Conservation (phyloP, 2,329 filamentous ascomycete genomes). For the Aureobasidium sp. region DNA sequence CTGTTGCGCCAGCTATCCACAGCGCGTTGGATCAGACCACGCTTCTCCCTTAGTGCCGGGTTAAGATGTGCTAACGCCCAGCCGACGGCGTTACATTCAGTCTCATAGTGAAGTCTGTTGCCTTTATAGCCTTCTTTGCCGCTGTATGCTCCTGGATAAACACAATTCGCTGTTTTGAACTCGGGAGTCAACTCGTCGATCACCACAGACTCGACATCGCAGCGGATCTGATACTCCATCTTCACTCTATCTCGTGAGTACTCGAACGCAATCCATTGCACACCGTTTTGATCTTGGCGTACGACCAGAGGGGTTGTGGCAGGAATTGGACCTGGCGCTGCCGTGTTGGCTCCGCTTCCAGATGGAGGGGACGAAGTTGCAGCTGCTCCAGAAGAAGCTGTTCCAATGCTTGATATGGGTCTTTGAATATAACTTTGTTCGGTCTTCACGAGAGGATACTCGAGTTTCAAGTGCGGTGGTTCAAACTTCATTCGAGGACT, state of each 20-base stretch:
- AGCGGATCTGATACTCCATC: conserved; percentile 99
- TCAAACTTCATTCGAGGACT: conserved; percentile 45
- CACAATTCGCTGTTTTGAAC: conserved; percentile 97
- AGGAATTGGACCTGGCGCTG: conserved; percentile 90
- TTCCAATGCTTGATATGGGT: conserved; percentile 39
- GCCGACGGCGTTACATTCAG: conserved; percentile 98
- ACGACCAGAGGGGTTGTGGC: conserved; percentile 93
- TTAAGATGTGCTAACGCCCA: conserved; percentile 95
- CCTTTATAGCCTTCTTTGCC: conserved; percentile 93
- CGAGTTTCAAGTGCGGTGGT: not conserved
- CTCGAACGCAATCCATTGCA: conserved; percentile 98
- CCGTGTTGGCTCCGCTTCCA: conserved; percentile 61
- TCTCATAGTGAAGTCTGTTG: conserved; percentile 93
- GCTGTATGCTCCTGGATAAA: conserved; percentile 92
- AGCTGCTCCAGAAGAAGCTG: not conserved
- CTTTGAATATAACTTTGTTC: conserved; percentile 48
- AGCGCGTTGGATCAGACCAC: conserved; percentile 89
- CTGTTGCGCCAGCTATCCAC: conserved; percentile 99
- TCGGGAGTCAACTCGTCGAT: conserved; percentile 76
- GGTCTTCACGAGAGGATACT: not conserved
- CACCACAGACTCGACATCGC: conserved; percentile 93
- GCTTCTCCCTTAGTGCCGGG: conserved; percentile 80
- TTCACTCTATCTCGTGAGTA: conserved; percentile 96
- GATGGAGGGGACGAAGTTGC: conserved; percentile 25
- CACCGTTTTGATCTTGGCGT: conserved; percentile 87